Evolutionary conservation across 169 alveolate species (phyloP), one percentile per base, ranked within the genome.

Genomic region (Plasmodium knowlesi): DNA sequence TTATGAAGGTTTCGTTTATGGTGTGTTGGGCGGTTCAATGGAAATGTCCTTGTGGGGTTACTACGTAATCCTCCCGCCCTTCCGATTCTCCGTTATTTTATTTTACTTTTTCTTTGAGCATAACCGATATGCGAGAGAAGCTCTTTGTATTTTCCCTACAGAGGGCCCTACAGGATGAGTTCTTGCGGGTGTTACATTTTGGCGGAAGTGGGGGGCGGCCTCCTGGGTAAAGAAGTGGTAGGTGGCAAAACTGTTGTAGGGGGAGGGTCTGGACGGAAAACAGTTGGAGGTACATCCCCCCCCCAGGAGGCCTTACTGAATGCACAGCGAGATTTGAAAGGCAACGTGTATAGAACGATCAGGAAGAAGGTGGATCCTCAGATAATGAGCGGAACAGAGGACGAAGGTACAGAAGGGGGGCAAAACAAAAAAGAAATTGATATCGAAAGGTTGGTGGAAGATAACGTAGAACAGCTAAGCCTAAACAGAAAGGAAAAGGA

Each of bases 401-500:
- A 28, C 57, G 39, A 5, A 32, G 39, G 28, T 16, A 30, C 54
- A 25, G 89, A 4, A 79, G 76, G 14, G 79, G 10, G 28, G 30
- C 16, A 6, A 4, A 37, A 10, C 14, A 84, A 22, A 32, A 14
- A 1, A 41, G 37, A 19, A 82, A 46, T 84, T 41, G 50, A 84
- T 34, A 41, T 84, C 16, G 61, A 72, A 19, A 25, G 19, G 25
- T 19, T 84, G 19, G 93, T 84, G 8, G 84, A 84, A 1, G 37
- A 43, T 10, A 84, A 84, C 79, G 84, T 84, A 1, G 71, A 84
- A n/a, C 43, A 84, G 4, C 39, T 84, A 50, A 43, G 46, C 46
- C 12, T 84, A 9, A 46, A 71, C 16, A 14, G 41, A 9, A 71
- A 71, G 14, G 93, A 84, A 46, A 71, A 74, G 57, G 84, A 73